phyloP scores from a whole-genome alignment of 2,329 filamentous ascomycete genomes.

The Fusarium austroafricanum region DNA sequence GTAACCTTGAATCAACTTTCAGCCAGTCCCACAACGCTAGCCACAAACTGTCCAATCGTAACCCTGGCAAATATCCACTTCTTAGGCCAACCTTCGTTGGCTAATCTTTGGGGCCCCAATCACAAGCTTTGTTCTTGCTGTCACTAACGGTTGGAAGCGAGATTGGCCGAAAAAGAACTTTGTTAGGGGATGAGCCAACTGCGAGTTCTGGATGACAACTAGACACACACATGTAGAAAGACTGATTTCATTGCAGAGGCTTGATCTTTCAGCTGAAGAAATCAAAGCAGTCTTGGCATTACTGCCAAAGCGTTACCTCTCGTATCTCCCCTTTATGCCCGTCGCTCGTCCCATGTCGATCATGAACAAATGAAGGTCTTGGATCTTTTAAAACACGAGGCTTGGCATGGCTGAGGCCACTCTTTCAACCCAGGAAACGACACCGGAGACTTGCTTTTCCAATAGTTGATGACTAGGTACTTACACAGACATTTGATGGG shows the following conservation, averaged over 20 bases:
- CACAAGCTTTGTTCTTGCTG: not conserved
- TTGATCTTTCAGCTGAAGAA: not conserved
- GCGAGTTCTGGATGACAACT: conserved; percentile 31
- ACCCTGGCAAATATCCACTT: conserved; percentile 3
- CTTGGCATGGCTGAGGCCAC: conserved; percentile 25
- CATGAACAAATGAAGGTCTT: conserved; percentile 11
- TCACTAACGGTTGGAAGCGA: conserved; percentile 7
- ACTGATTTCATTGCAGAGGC: not conserved
- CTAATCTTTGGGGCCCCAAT: not conserved
- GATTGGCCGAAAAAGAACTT: conserved; percentile 10
- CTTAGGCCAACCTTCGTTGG: conserved; percentile 13
- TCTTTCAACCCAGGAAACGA: conserved; percentile 1
- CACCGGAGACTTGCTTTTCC: not conserved
- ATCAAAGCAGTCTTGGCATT: conserved; percentile 18
- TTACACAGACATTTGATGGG: not conserved
- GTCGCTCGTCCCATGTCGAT: conserved; percentile 27
- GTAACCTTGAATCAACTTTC: conserved; percentile 17
- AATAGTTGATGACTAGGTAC: not conserved
- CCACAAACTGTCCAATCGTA: conserved; percentile 3
- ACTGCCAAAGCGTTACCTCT: not conserved
- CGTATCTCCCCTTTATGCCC: conserved; percentile 23
- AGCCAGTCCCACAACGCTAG: conserved; percentile 25
- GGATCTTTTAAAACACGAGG: conserved; percentile 2
- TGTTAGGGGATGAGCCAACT: conserved; percentile 30
- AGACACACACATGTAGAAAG: not conserved